Conservation (phyloP, 75 land plant species). For the Picea glauca region DNA sequence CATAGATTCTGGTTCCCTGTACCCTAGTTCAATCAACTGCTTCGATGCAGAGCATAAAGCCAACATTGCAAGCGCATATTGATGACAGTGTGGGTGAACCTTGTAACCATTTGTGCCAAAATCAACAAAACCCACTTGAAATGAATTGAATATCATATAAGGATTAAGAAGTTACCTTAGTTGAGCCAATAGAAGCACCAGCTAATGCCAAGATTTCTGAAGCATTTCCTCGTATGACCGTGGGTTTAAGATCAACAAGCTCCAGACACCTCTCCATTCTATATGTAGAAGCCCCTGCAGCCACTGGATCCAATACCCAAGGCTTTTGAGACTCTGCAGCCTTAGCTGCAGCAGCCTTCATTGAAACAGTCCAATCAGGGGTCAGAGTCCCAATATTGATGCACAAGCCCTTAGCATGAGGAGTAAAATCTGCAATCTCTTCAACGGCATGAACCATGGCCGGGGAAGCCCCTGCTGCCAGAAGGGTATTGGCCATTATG, state of each 20-base stretch:
- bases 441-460: conserved; percentile 86
- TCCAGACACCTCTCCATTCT: conserved; percentile 71
- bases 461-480: conserved; percentile 92
- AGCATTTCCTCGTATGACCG: conserved; percentile 84
- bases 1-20: too few species aligned
- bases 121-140: too few species aligned
- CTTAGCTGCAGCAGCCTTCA: conserved; percentile 65
- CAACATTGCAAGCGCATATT: too few species aligned
- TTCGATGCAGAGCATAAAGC: too few species aligned
- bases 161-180: too few species aligned
- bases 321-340: conserved; percentile 50
- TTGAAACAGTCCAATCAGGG: conserved; percentile 72
- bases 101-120: too few species aligned
- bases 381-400: conserved; percentile 89
- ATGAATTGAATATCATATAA: too few species aligned
- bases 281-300: conserved; percentile 71
- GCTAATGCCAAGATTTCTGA: conserved; percentile 88
- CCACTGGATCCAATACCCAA: conserved; percentile 98
- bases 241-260: conserved; percentile 50
- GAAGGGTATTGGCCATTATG: conserved; percentile 81
- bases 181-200: too few species aligned
- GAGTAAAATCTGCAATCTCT: conserved; percentile 86
- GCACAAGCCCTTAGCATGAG: conserved; percentile 59
- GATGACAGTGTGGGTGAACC: too few species aligned
- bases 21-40: too few species aligned